Conservation (phyloP, 495 filamentous ascomycete species). For the Rostrohypoxylon terebratum region DNA sequence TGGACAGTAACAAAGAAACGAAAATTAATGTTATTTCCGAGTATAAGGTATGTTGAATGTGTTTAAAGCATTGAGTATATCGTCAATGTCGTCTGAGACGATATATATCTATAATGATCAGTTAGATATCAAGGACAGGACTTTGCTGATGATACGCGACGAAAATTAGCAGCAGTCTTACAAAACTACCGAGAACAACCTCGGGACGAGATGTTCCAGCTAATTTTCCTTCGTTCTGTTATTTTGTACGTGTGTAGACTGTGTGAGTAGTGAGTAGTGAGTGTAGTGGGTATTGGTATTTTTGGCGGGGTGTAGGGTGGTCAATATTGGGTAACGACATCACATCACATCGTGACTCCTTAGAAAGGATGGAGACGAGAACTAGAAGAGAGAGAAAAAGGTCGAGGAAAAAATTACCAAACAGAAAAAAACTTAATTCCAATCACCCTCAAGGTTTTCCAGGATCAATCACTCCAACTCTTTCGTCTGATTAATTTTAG, state of each 20-base stretch:
- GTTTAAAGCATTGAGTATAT: background rate
- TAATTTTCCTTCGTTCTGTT: background rate
- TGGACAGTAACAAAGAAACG: conserved; percentile 4
- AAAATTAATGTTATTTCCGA: conserved; percentile 5
- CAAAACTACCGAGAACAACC: conserved; percentile 32
- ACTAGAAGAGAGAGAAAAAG: background rate
- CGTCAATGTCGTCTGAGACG: background rate
- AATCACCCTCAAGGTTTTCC: background rate
- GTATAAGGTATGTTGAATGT: conserved; percentile 1
- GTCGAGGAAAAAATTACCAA: conserved; percentile 3
- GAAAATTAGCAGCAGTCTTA: conserved; percentile 9
- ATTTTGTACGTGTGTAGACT: background rate
- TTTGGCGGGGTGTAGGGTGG: background rate
- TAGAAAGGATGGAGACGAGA: background rate
- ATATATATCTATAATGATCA: conserved; percentile 1
- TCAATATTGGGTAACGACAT: background rate
- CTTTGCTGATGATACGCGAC: conserved; percentile 20
- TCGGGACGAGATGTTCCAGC: conserved; percentile 6
- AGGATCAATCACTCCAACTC: background rate
- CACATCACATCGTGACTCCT: background rate
- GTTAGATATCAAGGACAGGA: conserved; percentile 37
- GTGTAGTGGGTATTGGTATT: background rate
- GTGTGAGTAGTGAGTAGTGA: background rate
- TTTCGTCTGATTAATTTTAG: background rate
- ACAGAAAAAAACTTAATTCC: conserved; percentile 1